These are phyloP conservation scores for Gamsiella multidivaricata DNA, from an alignment of 192 early-diverging fungal genomes.

Conservation along the genomic window DNA sequence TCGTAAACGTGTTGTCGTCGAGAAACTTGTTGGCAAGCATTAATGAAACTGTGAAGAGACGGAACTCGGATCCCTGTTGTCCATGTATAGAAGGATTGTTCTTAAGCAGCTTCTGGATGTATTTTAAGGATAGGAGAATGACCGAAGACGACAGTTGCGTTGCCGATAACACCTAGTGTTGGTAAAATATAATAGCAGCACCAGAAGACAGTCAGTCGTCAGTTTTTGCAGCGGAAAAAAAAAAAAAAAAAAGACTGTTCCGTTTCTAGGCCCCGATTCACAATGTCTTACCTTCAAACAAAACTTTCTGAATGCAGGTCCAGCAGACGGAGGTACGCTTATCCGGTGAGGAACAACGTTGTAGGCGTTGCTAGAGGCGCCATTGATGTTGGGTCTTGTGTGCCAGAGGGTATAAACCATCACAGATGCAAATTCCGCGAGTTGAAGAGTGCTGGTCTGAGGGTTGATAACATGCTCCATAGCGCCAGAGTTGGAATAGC, in stretches of 20 bases:
- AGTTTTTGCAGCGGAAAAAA: no score
- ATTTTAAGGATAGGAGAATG: slow-evolving; percentile 72
- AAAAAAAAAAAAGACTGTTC: neutral
- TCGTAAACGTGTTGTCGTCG: slow-evolving; percentile 92
- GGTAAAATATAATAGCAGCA: neutral
- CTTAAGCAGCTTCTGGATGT: slow-evolving; percentile 68
- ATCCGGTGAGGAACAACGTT: slow-evolving; percentile 53
- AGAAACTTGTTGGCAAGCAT: slow-evolving; percentile 89
- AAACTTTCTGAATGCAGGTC: slow-evolving; percentile 50
- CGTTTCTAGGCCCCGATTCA: neutral
- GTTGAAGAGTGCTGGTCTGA: slow-evolving; percentile 44
- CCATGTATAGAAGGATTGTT: slow-evolving; percentile 68
- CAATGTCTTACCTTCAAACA: slow-evolving; percentile 47
- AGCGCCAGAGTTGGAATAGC: slow-evolving; percentile 12
- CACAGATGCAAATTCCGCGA: slow-evolving; percentile 51
- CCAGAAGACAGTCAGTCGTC: neutral
- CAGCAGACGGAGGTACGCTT: slow-evolving; percentile 44
- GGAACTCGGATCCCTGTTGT: slow-evolving; percentile 79
- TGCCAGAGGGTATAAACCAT: slow-evolving; percentile 57
- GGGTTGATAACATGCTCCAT: slow-evolving; percentile 45
- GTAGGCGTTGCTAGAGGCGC: slow-evolving; percentile 51
- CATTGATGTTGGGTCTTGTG: slow-evolving; percentile 54
- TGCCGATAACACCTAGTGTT: slow-evolving; percentile 60
- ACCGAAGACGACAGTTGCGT: slow-evolving; percentile 73
- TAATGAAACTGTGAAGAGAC: slow-evolving; percentile 86